Evolutionary conservation across 2,329 filamentous ascomycete species (phyloP).

Genomic region (Conoideocrella luteorostrata): DNA sequence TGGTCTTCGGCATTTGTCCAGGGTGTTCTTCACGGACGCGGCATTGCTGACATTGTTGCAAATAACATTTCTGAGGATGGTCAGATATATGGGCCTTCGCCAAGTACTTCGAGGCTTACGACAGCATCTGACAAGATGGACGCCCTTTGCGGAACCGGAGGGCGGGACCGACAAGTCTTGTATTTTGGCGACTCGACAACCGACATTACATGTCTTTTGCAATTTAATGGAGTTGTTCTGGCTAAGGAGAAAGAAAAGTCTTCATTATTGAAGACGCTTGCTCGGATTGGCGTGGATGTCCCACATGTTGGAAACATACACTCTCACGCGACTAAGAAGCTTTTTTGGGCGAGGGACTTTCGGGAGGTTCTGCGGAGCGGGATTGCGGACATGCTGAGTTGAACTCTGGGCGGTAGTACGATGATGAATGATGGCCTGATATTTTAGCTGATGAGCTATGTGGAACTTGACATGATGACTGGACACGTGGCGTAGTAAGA

Average conservation of each 20-base stretch:
- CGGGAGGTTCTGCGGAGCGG: slow-evolving; percentile 30
- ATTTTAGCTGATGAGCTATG: too few relatives aligned
- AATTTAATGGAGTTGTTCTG: slow-evolving; percentile 40
- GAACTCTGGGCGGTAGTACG: too few relatives aligned
- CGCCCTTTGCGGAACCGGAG: slow-evolving; percentile 28
- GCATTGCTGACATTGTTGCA: slow-evolving; percentile 30
- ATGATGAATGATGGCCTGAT: too few relatives aligned
- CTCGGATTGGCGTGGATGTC: slow-evolving; percentile 30
- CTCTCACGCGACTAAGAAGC: slow-evolving; percentile 3
- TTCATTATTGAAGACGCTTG: slow-evolving; percentile 30
- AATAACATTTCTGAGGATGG: slow-evolving; percentile 37
- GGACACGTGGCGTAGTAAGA: too few relatives aligned
- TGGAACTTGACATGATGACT: too few relatives aligned
- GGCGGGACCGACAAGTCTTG: slow-evolving; percentile 23
- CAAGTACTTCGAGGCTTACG: slow-evolving; percentile 19
- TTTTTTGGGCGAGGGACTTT: slow-evolving; percentile 40
- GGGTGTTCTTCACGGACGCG: slow-evolving; percentile 32
- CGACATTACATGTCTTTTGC: slow-evolving; percentile 47
- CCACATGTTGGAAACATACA: slow-evolving; percentile 26
- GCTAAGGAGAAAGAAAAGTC: slow-evolving; percentile 26
- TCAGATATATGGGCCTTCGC: slow-evolving; percentile 33
- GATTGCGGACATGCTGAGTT: slow-evolving; percentile 2
- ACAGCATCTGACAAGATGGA: slow-evolving; percentile 42
- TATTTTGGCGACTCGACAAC: slow-evolving; percentile 55
- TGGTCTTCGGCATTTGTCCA: slow-evolving; percentile 43